Conservation (phyloP, 1,139 yeast species). For the Saccharomycopsis crataegensis region DNA sequence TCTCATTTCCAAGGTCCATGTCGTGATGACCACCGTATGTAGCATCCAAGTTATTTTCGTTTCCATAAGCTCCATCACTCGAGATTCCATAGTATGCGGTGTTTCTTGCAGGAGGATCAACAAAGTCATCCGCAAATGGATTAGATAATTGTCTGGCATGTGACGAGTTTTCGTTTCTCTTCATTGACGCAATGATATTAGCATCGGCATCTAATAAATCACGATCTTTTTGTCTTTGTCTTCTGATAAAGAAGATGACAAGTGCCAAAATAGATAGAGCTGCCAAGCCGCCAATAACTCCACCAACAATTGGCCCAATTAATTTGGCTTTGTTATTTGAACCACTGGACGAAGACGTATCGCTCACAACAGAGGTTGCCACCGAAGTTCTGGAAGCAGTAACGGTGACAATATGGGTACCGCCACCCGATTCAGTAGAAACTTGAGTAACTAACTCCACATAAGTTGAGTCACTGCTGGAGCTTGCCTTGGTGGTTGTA, state of each 20-base stretch:
- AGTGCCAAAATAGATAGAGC: conserved; percentile 18
- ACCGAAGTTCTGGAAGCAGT: conserved; percentile 16
- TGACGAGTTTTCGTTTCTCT: conserved; percentile 6
- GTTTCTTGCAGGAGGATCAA: conserved; percentile 10
- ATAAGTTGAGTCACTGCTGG: conserved; percentile 9
- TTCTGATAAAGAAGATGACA: conserved; percentile 17
- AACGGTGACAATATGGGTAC: conserved; percentile 15
- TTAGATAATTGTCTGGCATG: conserved; percentile 17
- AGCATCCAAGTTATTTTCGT: background rate
- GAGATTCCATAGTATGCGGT: conserved; percentile 3
- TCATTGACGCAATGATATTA: conserved; percentile 18
- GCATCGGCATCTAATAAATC: conserved; percentile 21
- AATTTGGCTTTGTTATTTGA: conserved; percentile 13
- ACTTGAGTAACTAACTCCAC: conserved; percentile 13
- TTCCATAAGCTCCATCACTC: background rate
- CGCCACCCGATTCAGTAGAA: conserved; percentile 17
- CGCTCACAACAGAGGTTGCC: conserved; percentile 14
- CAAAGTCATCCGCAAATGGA: conserved; percentile 20
- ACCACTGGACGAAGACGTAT: background rate
- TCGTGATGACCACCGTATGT: conserved; percentile 3
- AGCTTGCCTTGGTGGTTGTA: conserved; percentile 1
- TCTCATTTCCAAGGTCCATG: background rate
- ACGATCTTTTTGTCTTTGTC: conserved; percentile 19
- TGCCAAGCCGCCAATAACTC: conserved; percentile 20
- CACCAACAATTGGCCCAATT: conserved; percentile 20